Evolutionary conservation across 2,329 filamentous ascomycete species (phyloP).

Genomic region (Cladophialophora carrionii): DNA sequence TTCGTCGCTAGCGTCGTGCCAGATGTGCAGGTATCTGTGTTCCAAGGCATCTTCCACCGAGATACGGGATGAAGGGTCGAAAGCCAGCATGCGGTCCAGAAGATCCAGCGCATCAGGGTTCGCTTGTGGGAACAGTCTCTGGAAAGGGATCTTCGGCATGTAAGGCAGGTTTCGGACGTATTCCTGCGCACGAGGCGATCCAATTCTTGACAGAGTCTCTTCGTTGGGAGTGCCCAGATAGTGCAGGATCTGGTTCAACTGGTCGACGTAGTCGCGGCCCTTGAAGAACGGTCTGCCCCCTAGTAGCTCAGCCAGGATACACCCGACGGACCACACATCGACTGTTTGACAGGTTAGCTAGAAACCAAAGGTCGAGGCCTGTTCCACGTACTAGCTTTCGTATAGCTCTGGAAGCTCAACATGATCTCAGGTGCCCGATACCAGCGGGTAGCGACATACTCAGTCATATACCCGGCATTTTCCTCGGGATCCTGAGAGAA

Average conservation of each 20-base stretch:
- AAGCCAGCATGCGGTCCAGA: slow-evolving; percentile 94
- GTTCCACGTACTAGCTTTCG: slow-evolving; percentile 88
- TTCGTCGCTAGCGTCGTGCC: slow-evolving; percentile 97
- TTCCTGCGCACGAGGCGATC: slow-evolving; percentile 92
- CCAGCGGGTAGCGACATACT: slow-evolving; percentile 98
- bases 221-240: slow-evolving; percentile 96
- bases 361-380: slow-evolving; percentile 13
- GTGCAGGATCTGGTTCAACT: slow-evolving; percentile 98
- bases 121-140: slow-evolving; percentile 84
- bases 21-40: slow-evolving; percentile 95
- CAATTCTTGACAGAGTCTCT: slow-evolving; percentile 89
- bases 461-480: slow-evolving; percentile 99
- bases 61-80: slow-evolving; percentile 91
- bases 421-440: slow-evolving; percentile 99
- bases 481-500: slow-evolving; percentile 98
- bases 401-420: slow-evolving; percentile 99
- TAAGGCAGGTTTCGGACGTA: slow-evolving; percentile 95
- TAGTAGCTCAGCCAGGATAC: slow-evolving; percentile 93
- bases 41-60: slow-evolving; percentile 93
- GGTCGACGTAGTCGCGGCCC: slow-evolving; percentile 97
- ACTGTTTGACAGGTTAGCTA: slow-evolving; percentile 58
- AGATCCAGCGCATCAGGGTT: slow-evolving; percentile 96
- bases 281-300: slow-evolving; percentile 99
- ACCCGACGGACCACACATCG: slow-evolving; percentile 98
- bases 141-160: slow-evolving; percentile 93